Conservation (phyloP, 2,329 filamentous ascomycete genomes). For the Neofusicoccum umdonicola region DNA sequence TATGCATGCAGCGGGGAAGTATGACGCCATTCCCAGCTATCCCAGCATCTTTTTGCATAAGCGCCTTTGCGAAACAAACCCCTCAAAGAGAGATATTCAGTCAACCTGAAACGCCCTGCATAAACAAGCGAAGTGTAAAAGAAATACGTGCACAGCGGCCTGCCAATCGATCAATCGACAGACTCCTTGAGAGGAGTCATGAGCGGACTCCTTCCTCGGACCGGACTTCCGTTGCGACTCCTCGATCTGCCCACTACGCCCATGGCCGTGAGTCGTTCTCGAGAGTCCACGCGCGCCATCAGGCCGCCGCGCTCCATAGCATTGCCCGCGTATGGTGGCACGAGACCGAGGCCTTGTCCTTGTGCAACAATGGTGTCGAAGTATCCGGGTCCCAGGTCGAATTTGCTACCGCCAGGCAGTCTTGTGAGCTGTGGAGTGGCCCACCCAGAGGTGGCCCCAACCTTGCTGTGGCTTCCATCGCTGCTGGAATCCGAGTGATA, state of each 20-base stretch:
- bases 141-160: neutral
- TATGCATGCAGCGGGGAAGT: neutral
- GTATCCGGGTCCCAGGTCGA: slow-evolving; percentile 22
- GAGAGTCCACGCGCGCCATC: slow-evolving; percentile 78
- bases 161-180: slow-evolving; percentile 28
- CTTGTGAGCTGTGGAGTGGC: slow-evolving; percentile 62
- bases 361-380: slow-evolving; percentile 27
- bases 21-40: slow-evolving; percentile 9
- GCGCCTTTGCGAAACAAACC: neutral
- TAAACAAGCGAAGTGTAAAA: neutral
- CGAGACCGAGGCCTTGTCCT: slow-evolving; percentile 33
- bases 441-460: slow-evolving; percentile 64
- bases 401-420: slow-evolving; percentile 18
- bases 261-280: slow-evolving; percentile 67
- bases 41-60: slow-evolving; percentile 1
- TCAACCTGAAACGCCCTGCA: slow-evolving; percentile 9
- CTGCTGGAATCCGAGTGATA: slow-evolving; percentile 37
- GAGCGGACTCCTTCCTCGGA: slow-evolving; percentile 41
- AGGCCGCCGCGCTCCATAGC: slow-evolving; percentile 66
- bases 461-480: slow-evolving; percentile 58
- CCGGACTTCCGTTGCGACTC: slow-evolving; percentile 49
- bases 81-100: neutral
- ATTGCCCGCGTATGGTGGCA: slow-evolving; percentile 30
- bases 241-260: slow-evolving; percentile 54
- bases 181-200: slow-evolving; percentile 35